These are phyloP conservation scores for Erythrobasidium yunnanense DNA, from an alignment of 768 basidiomycete species.

Conservation along the genomic window DNA sequence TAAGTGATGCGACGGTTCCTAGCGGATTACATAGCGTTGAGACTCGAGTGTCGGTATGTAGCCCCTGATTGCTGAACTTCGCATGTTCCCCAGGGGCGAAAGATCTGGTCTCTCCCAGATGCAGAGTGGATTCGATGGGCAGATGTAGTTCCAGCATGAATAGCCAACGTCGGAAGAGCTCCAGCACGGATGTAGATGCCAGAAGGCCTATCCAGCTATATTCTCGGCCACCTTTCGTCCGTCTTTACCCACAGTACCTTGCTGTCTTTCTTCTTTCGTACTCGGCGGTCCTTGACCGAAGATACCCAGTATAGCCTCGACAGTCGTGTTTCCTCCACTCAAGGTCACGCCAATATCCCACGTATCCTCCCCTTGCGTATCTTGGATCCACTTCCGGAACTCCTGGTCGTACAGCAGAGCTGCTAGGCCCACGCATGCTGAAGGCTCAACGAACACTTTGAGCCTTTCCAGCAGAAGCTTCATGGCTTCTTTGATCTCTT, in stretches of 20 bases:
- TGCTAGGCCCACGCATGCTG: slow-evolving; percentile 36
- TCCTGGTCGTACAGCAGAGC: slow-evolving; percentile 34
- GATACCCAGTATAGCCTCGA: slow-evolving; percentile 18
- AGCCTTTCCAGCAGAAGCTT: slow-evolving; percentile 36
- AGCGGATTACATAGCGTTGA: too few species aligned
- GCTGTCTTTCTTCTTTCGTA: not conserved
- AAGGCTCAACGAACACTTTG: slow-evolving; percentile 38
- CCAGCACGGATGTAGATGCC: not conserved
- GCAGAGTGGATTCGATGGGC: too few species aligned
- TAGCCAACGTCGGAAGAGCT: not conserved
- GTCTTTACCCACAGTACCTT: slow-evolving; percentile 15
- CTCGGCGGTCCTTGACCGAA: not conserved
- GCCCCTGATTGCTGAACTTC: too few species aligned
- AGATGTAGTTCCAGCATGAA: too few species aligned
- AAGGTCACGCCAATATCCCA: slow-evolving; percentile 19
- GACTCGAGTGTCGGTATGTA: too few species aligned
- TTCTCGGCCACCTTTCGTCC: slow-evolving; percentile 5
- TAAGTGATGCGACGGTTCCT: too few species aligned
- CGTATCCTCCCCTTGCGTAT: not conserved
- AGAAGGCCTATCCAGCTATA: slow-evolving; percentile 9
- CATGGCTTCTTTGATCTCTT: slow-evolving; percentile 36
- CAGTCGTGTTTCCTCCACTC: slow-evolving; percentile 18
- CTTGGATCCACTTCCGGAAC: slow-evolving; percentile 16
- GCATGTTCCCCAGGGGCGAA: too few species aligned
- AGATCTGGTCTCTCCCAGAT: too few species aligned